Percentiles rank a stretch among this genome's conserved stretches.
phyloP scores from a whole-genome alignment of 495 filamentous ascomycete species.

The Choiromyces venosus region DNA sequence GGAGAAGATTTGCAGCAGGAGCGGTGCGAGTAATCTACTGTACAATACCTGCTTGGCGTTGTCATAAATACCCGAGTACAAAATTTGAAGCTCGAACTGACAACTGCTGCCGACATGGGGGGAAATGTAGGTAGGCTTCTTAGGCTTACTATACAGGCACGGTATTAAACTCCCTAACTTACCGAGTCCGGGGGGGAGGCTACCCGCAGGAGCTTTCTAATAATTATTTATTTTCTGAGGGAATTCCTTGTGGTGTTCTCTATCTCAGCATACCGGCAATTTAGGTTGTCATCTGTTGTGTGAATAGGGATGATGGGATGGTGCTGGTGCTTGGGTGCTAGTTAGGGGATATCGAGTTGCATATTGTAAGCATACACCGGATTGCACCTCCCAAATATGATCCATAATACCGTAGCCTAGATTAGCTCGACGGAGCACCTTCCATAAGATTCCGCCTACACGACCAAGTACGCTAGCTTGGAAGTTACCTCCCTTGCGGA shows the following conservation, averaged over 20 bases:
- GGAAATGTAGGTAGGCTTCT: background rate
- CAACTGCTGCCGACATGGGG: background rate
- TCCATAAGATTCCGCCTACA: background rate
- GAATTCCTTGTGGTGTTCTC: background rate
- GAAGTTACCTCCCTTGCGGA: background rate
- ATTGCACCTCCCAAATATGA: background rate
- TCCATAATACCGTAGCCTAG: background rate
- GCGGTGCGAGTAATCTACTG: background rate
- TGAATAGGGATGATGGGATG: background rate
- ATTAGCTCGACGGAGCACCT: background rate
- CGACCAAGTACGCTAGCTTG: background rate
- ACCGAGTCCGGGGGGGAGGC: background rate
- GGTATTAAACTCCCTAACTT: background rate
- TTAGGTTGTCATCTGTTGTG: background rate
- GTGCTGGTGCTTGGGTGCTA: background rate
- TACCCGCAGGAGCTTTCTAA: background rate
- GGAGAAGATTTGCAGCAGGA: background rate
- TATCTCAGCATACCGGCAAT: background rate
- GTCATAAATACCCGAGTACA: background rate
- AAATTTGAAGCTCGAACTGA: background rate
- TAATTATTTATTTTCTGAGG: background rate
- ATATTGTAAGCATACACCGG: background rate
- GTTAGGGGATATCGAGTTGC: background rate
- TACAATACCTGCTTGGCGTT: background rate
- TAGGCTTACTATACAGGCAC: background rate